Conservation (phyloP, 2,329 filamentous ascomycete species). For the Curvularia lunata region DNA sequence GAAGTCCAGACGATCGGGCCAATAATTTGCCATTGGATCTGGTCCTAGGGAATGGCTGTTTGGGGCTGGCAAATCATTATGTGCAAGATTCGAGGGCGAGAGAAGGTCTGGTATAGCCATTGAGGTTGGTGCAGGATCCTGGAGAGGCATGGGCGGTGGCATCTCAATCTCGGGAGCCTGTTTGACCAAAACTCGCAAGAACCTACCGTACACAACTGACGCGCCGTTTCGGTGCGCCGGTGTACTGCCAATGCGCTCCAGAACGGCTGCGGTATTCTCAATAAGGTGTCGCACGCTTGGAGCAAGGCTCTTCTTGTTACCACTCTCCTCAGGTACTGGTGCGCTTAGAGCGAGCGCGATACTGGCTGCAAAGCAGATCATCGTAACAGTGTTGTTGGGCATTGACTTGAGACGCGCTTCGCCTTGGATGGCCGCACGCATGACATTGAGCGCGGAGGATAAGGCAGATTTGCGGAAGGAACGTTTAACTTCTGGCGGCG, state of each 20-base stretch:
- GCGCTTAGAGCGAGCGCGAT: conserved; percentile 59
- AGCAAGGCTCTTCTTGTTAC: conserved; percentile 37
- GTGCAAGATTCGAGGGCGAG: conserved; percentile 8
- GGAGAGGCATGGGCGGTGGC: conserved; percentile 1
- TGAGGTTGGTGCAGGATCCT: conserved; percentile 14
- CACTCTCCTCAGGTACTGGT: conserved; percentile 29
- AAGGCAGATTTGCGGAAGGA: conserved; percentile 75
- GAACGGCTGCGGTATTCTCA: conserved; percentile 70
- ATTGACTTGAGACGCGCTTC: conserved; percentile 73
- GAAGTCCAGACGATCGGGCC: conserved; percentile 59
- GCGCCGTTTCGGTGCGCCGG: conserved; percentile 71
- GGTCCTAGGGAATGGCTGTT: conserved; percentile 11
- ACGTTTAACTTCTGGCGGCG: conserved; percentile 71
- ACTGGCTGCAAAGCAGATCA: conserved; percentile 72
- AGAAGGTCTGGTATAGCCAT: conserved; percentile 20
- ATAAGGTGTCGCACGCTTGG: conserved; percentile 52
- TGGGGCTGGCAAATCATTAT: conserved; percentile 12
- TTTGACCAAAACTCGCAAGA: conserved; percentile 56
- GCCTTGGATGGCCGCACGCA: conserved; percentile 75
- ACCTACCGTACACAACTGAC: conserved; percentile 65
- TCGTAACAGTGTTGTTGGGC: conserved; percentile 80
- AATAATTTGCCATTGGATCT: conserved; percentile 27
- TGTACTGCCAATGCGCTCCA: conserved; percentile 71
- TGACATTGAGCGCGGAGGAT: conserved; percentile 75
- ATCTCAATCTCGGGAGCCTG: conserved; percentile 33